Percentiles rank a stretch among this genome's conserved stretches.
Evolutionary conservation across 2,329 filamentous ascomycete genomes (phyloP).

Genomic region (Aspergillus fumigatus): DNA sequence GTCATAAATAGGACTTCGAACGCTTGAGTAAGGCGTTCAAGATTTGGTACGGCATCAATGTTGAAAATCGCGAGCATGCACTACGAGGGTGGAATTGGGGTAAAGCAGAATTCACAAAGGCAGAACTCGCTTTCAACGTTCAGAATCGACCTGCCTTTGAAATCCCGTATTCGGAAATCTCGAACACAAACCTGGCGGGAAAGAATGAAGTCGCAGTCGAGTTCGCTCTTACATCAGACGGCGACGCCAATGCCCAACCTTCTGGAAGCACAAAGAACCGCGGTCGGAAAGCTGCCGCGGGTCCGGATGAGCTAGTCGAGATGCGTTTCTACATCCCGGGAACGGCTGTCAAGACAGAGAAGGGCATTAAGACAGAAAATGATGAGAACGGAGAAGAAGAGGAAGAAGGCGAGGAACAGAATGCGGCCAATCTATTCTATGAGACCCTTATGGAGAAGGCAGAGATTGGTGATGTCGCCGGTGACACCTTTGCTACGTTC

Average conservation of each 20-base stretch:
- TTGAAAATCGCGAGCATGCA: conserved; percentile 91
- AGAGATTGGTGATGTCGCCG: conserved; percentile 98
- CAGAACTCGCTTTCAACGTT: conserved; percentile 93
- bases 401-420: conserved; percentile 75
- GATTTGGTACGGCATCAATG: conserved; percentile 91
- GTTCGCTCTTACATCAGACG: conserved; percentile 72
- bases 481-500: conserved; percentile 96
- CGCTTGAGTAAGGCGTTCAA: conserved; percentile 91
- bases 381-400: conserved; percentile 62
- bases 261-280: conserved; percentile 66
- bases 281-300: conserved; percentile 85
- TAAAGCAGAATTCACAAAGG: conserved; percentile 93
- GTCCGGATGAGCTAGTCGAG: conserved; percentile 89
- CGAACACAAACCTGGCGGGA: conserved; percentile 94
- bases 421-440: conserved; percentile 95
- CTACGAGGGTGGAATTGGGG: conserved; percentile 99
- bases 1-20: conserved; percentile 69
- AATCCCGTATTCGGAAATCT: conserved; percentile 93
- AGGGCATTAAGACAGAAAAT: conserved; percentile 57
- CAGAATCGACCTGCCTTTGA: conserved; percentile 96
- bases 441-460: conserved; percentile 97
- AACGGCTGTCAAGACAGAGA: conserved; percentile 67
- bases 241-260: conserved; percentile 67
- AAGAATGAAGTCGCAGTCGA: conserved; percentile 98
- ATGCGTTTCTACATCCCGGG: conserved; percentile 99